Evolutionary conservation across 768 basidiomycete genomes (phyloP).

Genomic region (Naganishia antarctica): DNA sequence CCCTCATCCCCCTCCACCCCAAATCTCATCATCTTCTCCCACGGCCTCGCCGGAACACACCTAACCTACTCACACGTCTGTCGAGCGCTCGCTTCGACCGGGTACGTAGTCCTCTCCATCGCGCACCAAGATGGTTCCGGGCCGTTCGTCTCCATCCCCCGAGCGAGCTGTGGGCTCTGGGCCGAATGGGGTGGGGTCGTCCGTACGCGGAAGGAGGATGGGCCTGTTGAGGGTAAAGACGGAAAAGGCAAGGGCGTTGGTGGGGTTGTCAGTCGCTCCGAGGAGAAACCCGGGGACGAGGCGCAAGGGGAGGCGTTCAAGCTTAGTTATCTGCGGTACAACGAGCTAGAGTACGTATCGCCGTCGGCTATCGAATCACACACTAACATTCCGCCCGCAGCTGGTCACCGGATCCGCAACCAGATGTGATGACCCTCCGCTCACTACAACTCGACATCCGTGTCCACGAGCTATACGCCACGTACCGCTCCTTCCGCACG

Average conservation of each 20-base stretch:
- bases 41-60: constrained; percentile 71
- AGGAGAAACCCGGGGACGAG: constrained; percentile 52
- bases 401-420: constrained; percentile 20
- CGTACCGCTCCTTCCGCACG: constrained; percentile 59
- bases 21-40: constrained; percentile 69
- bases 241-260: constrained; percentile 20
- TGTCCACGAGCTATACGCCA: constrained; percentile 63
- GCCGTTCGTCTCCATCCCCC: constrained; percentile 54
- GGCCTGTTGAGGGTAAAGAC: background rate
- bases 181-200: constrained; percentile 12
- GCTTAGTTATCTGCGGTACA: constrained; percentile 20
- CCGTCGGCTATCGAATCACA: background rate
- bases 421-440: constrained; percentile 47
- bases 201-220: constrained; percentile 28
- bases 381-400: constrained; percentile 4
- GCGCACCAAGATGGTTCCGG: constrained; percentile 81
- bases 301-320: constrained; percentile 3
- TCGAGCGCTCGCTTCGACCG: constrained; percentile 66
- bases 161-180: constrained; percentile 36
- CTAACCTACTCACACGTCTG: constrained; percentile 76
- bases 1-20: background rate
- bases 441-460: constrained; percentile 67
- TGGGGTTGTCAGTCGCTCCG: constrained; percentile 52
- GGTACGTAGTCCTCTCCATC: constrained; percentile 72
- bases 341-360: constrained; percentile 34